phyloP scores from a whole-genome alignment of 257 asterid genomes.

The Verbena officinalis region DNA sequence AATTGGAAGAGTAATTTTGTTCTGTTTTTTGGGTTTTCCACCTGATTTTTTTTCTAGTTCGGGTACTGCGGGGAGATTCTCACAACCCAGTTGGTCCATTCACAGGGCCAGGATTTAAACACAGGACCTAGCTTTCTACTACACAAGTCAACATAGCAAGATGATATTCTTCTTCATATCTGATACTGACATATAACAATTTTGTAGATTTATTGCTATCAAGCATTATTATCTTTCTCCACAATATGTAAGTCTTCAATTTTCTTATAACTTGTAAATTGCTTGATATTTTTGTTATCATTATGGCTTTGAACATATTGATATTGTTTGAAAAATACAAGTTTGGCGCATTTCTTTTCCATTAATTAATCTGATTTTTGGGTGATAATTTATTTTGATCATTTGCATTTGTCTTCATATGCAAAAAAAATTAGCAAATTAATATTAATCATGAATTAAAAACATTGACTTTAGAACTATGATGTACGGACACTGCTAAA shows the following conservation, averaged over 20 bases:
- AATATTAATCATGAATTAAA: neutral
- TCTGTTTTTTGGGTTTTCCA: no score
- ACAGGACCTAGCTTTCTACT: neutral
- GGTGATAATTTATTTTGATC: neutral
- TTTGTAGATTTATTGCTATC: neutral
- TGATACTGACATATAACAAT: neutral
- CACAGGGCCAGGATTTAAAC: no score
- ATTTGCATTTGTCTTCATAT: neutral
- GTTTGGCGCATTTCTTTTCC: neutral
- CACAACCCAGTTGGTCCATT: no score
- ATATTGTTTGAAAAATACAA: neutral
- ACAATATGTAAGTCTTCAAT: neutral
- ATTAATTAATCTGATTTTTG: neutral
- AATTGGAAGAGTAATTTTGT: no score
- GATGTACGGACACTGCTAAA: neutral
- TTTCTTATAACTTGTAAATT: no score
- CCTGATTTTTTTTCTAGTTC: no score
- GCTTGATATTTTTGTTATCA: neutral
- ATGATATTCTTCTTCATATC: neutral
- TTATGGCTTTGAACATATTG: neutral
- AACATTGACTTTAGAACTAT: no score
- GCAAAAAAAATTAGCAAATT: neutral
- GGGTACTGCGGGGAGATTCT: no score
- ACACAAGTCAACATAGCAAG: neutral
- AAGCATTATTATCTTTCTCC: neutral